A percentile compares a stretch with the other conserved stretches of the same genome.
Evolutionary conservation across 2,329 filamentous ascomycete species (phyloP).

Genomic region (Fonsecaea monophora): DNA sequence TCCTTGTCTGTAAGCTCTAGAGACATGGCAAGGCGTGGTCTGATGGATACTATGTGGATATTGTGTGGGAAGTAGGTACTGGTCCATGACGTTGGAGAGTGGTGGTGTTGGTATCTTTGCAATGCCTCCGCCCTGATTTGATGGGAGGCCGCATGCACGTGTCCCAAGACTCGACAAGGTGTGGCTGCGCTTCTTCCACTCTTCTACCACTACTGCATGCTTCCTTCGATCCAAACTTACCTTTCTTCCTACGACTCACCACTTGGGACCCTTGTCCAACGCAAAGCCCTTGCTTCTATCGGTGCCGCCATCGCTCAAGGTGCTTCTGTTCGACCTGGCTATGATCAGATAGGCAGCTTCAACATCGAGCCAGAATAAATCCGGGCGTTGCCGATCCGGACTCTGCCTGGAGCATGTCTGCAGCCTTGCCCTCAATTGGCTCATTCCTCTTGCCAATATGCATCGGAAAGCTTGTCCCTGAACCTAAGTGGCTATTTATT

Average conservation of each 20-base stretch:
- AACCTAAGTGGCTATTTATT: conserved; percentile 6
- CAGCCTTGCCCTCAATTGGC: conserved; percentile 16
- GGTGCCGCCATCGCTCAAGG: not conserved
- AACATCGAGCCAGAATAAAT: not conserved
- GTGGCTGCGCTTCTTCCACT: conserved; percentile 2
- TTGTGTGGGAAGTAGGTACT: not conserved
- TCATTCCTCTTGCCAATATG: not conserved
- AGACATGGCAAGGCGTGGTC: not conserved
- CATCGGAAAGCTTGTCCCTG: conserved; percentile 16
- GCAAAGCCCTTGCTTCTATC: not conserved
- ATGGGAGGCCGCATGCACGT: conserved; percentile 1
- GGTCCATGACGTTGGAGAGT: not conserved
- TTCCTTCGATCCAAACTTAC: not conserved
- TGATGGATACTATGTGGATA: not conserved
- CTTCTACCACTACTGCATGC: conserved; percentile 10
- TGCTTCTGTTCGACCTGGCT: conserved; percentile 12
- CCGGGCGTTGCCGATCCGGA: not conserved
- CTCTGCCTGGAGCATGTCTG: conserved; percentile 12
- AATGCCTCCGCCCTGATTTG: conserved; percentile 15
- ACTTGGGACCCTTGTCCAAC: not conserved
- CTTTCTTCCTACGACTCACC: not conserved
- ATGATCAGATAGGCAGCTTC: conserved; percentile 24
- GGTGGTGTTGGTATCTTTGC: not conserved
- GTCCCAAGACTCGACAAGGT: conserved; percentile 12
- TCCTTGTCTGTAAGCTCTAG: not conserved